These are phyloP conservation scores for Sporodiniella umbellata DNA, from an alignment of 371 early-diverging fungal species.

Conservation along the genomic window DNA sequence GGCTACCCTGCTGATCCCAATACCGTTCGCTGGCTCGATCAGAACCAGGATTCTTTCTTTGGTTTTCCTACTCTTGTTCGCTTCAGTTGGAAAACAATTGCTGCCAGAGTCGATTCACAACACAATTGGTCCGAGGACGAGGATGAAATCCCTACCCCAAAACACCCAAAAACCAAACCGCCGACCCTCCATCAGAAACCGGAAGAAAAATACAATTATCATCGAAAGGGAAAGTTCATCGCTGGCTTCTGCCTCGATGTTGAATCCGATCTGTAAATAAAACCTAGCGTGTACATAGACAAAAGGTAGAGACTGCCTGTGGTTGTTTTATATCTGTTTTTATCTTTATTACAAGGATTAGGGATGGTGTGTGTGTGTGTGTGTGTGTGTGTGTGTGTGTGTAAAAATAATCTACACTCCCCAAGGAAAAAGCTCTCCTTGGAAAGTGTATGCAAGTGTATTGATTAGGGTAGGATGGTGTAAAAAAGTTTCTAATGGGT, in stretches of 20 bases:
- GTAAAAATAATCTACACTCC: too few relatives aligned
- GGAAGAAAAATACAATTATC: constrained; percentile 20
- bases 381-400: too few relatives aligned
- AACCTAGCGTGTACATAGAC: too few relatives aligned
- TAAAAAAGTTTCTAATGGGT: constrained; percentile 2
- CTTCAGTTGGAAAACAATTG: constrained; percentile 96
- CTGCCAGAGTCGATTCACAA: constrained; percentile 59
- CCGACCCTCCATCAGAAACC: constrained; percentile 5
- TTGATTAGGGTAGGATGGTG: background rate
- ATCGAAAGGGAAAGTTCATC: constrained; percentile 14
- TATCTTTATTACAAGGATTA: too few relatives aligned
- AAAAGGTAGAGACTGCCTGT: too few relatives aligned
- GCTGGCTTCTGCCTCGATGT: constrained; percentile 8
- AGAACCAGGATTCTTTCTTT: constrained; percentile 82
- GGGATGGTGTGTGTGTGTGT: too few relatives aligned
- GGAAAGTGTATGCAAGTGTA: too few relatives aligned
- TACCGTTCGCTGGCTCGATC: constrained; percentile 87
- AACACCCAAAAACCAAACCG: constrained; percentile 5
- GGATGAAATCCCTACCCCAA: constrained; percentile 14
- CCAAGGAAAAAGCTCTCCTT: too few relatives aligned
- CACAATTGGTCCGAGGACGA: constrained; percentile 16
- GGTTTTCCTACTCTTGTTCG: constrained; percentile 93
- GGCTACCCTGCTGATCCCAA: constrained; percentile 99
- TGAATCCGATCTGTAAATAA: background rate
- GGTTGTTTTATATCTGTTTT: too few relatives aligned